A percentile compares a stretch with the other conserved stretches of the same genome.
Conservation (phyloP, 1,139 yeast species). For the Suhomyces bokatorum region DNA sequence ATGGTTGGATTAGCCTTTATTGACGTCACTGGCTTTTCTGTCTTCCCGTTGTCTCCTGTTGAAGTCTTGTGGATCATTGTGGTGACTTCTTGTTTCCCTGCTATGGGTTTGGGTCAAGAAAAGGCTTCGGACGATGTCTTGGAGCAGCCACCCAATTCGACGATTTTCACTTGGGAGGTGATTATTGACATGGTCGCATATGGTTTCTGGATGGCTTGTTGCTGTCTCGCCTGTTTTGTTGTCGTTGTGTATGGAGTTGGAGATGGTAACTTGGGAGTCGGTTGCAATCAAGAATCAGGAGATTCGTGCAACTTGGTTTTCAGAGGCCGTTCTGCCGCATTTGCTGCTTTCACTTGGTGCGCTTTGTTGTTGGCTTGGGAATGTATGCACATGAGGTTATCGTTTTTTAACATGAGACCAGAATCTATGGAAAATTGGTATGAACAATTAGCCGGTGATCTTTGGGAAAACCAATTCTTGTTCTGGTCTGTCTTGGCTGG, state of each 20-base stretch:
- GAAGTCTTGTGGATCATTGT: conserved; percentile 81
- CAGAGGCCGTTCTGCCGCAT: conserved; percentile 77
- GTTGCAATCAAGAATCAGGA: conserved; percentile 53
- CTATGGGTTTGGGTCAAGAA: conserved; percentile 84
- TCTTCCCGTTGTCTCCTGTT: conserved; percentile 77
- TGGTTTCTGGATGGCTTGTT: conserved; percentile 71
- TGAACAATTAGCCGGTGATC: conserved; percentile 55
- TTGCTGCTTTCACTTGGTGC: conserved; percentile 90
- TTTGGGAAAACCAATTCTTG: conserved; percentile 76
- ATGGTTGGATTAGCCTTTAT: conserved; percentile 72
- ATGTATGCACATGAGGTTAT: conserved; percentile 73
- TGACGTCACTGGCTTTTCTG: conserved; percentile 59
- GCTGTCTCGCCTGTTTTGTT: conserved; percentile 70
- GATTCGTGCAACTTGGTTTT: conserved; percentile 62
- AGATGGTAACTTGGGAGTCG: conserved; percentile 62
- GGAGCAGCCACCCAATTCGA: conserved; percentile 63
- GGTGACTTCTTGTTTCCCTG: conserved; percentile 79
- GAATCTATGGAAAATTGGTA: conserved; percentile 62
- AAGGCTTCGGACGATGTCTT: conserved; percentile 65
- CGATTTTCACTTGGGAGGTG: conserved; percentile 70
- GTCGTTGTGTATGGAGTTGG: conserved; percentile 68
- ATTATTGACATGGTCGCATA: conserved; percentile 72
- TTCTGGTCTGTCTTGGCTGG: conserved; percentile 84
- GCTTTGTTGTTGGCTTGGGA: conserved; percentile 88
- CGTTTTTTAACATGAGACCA: conserved; percentile 75